Evolutionary conservation across 192 early-diverging fungal genomes (phyloP).

Genomic region (Gaertneriomyces sp.): DNA sequence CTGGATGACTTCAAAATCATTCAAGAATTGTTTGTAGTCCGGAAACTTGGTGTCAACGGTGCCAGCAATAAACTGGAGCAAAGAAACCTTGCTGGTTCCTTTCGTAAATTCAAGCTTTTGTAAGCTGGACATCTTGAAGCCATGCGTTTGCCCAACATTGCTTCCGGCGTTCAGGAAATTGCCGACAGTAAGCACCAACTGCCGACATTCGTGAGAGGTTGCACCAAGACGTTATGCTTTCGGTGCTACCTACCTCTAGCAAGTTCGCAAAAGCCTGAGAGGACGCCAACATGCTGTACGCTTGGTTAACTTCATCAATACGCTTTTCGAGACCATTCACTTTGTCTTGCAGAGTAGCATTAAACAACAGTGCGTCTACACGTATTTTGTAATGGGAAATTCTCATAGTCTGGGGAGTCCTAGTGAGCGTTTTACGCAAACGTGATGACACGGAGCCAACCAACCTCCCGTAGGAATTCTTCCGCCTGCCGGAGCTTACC

Average conservation of each 20-base stretch:
- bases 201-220: conserved; percentile 1
- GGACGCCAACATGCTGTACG: conserved; percentile 26
- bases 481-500: conserved; percentile 28
- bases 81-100: conserved; percentile 35
- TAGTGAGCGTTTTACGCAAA: no score
- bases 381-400: no score
- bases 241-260: conserved; percentile 29
- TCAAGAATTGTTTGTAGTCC: conserved; percentile 22
- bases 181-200: conserved; percentile 43
- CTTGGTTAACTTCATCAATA: conserved; percentile 12
- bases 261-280: conserved; percentile 34
- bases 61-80: conserved; percentile 44
- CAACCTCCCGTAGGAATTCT: conserved; percentile 36
- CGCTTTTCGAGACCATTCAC: conserved; percentile 12
- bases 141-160: conserved; percentile 39
- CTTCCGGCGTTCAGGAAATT: conserved; percentile 46
- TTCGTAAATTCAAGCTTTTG: conserved; percentile 42
- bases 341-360: no score
- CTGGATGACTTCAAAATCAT: conserved; percentile 32
- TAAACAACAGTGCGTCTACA: no score
- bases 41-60: conserved; percentile 42
- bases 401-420: no score
- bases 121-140: conserved; percentile 41
- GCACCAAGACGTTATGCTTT: not conserved
- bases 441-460: no score